Evolutionary conservation across 1,284 basidiomycete species (phyloP), one percentile per base, ranked within the genome.

Genomic region (Earliella scabrosa): DNA sequence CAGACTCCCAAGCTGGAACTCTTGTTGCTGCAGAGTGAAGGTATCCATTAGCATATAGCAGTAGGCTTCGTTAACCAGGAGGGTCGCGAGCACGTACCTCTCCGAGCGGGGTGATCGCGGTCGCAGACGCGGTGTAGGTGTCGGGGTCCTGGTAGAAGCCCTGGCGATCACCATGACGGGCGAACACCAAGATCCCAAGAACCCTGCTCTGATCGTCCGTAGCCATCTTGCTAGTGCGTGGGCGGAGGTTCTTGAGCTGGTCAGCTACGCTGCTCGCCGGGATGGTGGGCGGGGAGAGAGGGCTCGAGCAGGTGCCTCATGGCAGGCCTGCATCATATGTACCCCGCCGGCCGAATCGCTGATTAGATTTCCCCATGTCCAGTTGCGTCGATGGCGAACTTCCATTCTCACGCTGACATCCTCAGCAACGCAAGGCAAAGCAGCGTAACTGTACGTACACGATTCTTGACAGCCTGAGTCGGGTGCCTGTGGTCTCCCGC

Each of bases 131-230:
- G 11, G 71, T 71, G 66, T 82, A 82, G 4, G 72, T 75, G 39
- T 63, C 49, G 13, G 73, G 73, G 54, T 74, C 69, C 60, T 77
- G 77, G 60, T 74, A 78, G 67, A 75, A 77, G 2, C 73, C 77
- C 49, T 73, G 65, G 16, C 80, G 71, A 64, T 83, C 82, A 36
- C 82, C 82, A 48, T 84, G 82, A 13, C 82, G 76, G 29, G 77
- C 74, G 51, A 83, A 65, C 45, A 82, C 61, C 47, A 83, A 75
- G 40, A 79, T 71, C 14, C 80, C 81, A 16, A 79, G 67, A 23
- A 80, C 64, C 18, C 39, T 59, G 59, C 63, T 65, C 39, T 65
- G 61, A 21, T 58, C 56, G 56, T 65, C 59, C 41, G 54, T 45
- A 20, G 61, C 43, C 61, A 63, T 63, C n/a, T 18, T 39, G 31